Conservation (phyloP, 441 rosid species). For the Aleurites moluccanus region DNA sequence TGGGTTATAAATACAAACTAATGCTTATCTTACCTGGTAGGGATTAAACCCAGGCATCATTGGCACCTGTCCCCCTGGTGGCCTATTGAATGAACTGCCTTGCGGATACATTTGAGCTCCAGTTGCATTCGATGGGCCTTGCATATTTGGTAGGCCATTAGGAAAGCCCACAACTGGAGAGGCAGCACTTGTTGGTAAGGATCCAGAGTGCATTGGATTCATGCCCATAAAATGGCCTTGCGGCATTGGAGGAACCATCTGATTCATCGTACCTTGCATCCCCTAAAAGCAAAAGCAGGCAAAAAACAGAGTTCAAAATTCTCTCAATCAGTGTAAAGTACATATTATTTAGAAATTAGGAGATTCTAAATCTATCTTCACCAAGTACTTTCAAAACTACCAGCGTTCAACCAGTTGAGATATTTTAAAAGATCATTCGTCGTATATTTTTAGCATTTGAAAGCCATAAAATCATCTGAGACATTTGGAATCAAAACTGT, state of each 20-base stretch:
- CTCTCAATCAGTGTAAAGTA: neutral
- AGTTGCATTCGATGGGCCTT: constrained; percentile 57
- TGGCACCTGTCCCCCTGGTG: constrained; percentile 75
- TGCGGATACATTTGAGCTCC: constrained; percentile 71
- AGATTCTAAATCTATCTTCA: constrained; percentile 7
- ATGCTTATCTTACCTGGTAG: constrained; percentile 51
- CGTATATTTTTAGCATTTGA: neutral
- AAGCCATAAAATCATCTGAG: neutral
- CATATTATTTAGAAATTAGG: neutral
- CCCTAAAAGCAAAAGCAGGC: constrained; percentile 42
- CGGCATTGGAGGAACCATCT: constrained; percentile 70
- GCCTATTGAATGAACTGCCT: constrained; percentile 73
- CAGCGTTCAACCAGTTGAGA: neutral
- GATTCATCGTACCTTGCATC: constrained; percentile 88
- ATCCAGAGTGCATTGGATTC: constrained; percentile 65
- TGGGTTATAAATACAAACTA: neutral
- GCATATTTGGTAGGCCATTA: constrained; percentile 68
- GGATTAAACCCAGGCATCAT: constrained; percentile 90
- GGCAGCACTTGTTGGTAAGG: constrained; percentile 43
- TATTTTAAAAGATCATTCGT: neutral
- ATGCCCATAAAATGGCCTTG: constrained; percentile 90
- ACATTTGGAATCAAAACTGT: neutral
- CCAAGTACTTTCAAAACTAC: neutral
- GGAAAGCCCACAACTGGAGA: constrained; percentile 70
- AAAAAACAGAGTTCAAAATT: constrained; percentile 11